Base-by-base conservation (phyloP, 75 land plant genomes). In the Pinus tabuliformis region DNA sequence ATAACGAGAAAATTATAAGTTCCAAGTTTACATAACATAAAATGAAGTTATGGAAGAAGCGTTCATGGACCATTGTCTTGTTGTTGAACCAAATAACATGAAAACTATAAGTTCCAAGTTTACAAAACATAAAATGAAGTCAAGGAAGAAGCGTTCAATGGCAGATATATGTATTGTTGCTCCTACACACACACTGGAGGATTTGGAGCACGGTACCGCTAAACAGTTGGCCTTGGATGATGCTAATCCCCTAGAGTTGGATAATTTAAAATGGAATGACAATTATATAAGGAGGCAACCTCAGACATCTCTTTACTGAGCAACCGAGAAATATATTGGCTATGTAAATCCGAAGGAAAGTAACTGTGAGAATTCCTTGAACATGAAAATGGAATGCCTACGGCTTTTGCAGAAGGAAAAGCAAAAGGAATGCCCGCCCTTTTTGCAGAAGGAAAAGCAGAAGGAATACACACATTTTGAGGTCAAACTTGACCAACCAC, bases 61-160 rank as follows among this genome's bases (percentile, higher is more conserved):
- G 26, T 26, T 26, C 70, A 93, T 91, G 20, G 93, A 93, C 78
- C 96, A 90, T 65, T 91, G 96, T 75, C 85, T 93, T 68, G 84
- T 73, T 21, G 79, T 56, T 72, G 90, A 85, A 45, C 80, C 86
- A 22, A 78, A 85, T 28, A 62, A 74, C 33, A 63, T 80, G 49
- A 78, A 77, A 58, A 20, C 79, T 16, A 63, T 42, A 56, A 37
- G 45, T 42, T 56, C 73, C 59, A 78, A 73, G 24, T 8, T 57
- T 2, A 28, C 65, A 28, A 90, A 79, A 66, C 78, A 63, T 54
- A 89, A 85, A 78, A 80, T 84, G 11, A 93, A 93, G 81, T 85
- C 91, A 42, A 85, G 86, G 57, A 93, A 87, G 84, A 93, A 75
- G 75, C 88, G 88, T 62, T 79, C 83, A 28, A 75, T 83, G 78